Percentiles rank a stretch among this genome's conserved stretches.
Conservation (phyloP, 2,329 filamentous ascomycete genomes). For the Scedosporium boydii region DNA sequence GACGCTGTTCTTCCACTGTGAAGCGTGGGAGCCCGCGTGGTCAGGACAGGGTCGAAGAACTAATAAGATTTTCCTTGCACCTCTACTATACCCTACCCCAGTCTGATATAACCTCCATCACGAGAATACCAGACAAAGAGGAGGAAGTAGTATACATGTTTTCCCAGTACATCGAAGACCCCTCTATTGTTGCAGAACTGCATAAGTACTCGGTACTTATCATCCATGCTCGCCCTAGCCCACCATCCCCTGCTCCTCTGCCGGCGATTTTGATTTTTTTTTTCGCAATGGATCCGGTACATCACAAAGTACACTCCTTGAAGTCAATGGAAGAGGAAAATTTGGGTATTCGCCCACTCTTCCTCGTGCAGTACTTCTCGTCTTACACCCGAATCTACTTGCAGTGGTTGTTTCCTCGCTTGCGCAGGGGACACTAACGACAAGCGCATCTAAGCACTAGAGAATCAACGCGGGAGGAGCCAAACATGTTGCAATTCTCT, state of each 20-base stretch:
- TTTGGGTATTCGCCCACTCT: not conserved
- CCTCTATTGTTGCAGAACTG: not conserved
- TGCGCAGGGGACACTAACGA: no score
- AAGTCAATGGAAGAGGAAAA: not conserved
- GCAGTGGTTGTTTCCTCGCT: not conserved
- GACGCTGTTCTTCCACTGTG: conserved; percentile 1
- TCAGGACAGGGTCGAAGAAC: not conserved
- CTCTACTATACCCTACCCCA: conserved; percentile 13
- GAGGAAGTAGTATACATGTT: not conserved
- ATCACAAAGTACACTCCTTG: not conserved
- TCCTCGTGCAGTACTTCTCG: not conserved
- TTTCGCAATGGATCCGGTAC: not conserved
- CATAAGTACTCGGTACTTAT: not conserved
- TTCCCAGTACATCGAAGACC: not conserved
- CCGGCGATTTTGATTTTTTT: not conserved
- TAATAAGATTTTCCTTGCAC: conserved; percentile 6
- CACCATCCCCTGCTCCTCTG: not conserved
- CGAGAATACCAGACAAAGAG: not conserved
- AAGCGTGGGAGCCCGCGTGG: not conserved
- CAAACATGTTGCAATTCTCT: not conserved
- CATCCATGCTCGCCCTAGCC: not conserved
- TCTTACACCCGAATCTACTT: not conserved
- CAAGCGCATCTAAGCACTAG: no score
- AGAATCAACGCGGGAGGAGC: no score
- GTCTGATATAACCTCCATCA: conserved; percentile 12